Base-by-base conservation (phyloP, 108 stramenopile species). In the Skeletonema costatum region DNA sequence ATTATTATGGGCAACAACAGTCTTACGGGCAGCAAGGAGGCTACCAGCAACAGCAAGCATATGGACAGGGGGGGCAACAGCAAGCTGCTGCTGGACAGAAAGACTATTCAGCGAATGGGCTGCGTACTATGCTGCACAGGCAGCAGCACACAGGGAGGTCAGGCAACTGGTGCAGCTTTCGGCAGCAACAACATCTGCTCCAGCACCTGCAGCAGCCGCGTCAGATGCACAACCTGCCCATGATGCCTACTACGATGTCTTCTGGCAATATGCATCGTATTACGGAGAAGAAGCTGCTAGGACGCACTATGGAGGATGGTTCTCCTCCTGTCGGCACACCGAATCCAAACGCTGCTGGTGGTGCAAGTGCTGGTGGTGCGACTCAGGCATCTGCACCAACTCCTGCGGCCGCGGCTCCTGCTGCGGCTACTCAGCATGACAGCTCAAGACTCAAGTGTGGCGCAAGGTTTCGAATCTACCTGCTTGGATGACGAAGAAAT, bases 221-320 rank as follows among this genome's bases (percentile, higher is more conserved):
- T 33, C 81, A 50, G 60, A 39, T 60, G 59, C 75, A 17, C 68
- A 76, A 60, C 81, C 83, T n/a, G 86, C 91, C 60, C 62, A 89
- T 31, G 88, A 92, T 77, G 89, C 92, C 0, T 97, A 97, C 84
- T 93, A 97, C 79, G 92, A 95, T 35, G 89, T 95, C 36, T 97
- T 95, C 66, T 95, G 93, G 86, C 87, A 93, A 10, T 94, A 94
- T 68, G 83, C 88, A 17, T 89, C 91, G 73, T 87, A 90, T 32
- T 93, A 93, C 51, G 91, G 93, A 21, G 94, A 97, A 78, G 89
- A 88, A 17, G 94, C 94, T 2, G 96, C 96, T 19, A 78, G 96
- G 3, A 83, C 89, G 71, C 87, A 93, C 71, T 97, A 95, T 72
- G 94, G 94, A 53, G 92, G 88, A 5, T 97, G 94, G 94, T 86